phyloP scores from a whole-genome alignment of 139 green algal species.

The Chlorella vulgaris region DNA sequence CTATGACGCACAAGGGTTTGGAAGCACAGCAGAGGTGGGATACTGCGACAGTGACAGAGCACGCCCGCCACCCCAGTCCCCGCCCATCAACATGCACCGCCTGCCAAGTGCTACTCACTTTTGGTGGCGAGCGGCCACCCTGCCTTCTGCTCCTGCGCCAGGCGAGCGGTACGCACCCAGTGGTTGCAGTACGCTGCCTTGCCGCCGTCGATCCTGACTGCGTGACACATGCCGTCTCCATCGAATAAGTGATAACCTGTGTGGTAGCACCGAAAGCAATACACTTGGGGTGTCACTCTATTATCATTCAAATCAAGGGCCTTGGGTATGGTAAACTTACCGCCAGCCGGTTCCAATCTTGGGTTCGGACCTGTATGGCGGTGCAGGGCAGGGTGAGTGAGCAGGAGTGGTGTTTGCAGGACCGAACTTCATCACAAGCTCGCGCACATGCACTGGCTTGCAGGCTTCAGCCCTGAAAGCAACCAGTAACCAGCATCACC shows the following conservation, averaged over 20 bases:
- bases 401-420: too few species aligned
- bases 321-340: too few species aligned
- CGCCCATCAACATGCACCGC: not conserved
- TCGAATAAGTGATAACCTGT: slow-evolving; percentile 28
- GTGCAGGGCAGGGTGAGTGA: too few species aligned
- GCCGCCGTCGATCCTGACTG: slow-evolving; percentile 61
- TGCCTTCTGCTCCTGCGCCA: slow-evolving; percentile 46
- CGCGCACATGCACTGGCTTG: too few species aligned
- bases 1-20: not conserved
- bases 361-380: too few species aligned
- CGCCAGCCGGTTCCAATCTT: too few species aligned
- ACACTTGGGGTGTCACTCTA: slow-evolving; percentile 18
- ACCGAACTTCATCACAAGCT: too few species aligned
- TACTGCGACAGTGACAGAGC: too few species aligned
- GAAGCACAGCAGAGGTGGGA: not conserved
- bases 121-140: slow-evolving; percentile 47
- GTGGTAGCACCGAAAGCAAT: too few species aligned
- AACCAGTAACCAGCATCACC: too few species aligned
- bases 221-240: slow-evolving; percentile 84
- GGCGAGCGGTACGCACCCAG: slow-evolving; percentile 63
- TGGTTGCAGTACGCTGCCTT: slow-evolving; percentile 70
- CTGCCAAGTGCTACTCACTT: slow-evolving; percentile 14
- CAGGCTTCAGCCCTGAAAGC: too few species aligned
- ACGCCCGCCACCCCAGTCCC: not conserved
- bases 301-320: too few species aligned